Evolutionary conservation across 768 basidiomycete genomes (phyloP).

Genomic region (Tylopilus sp.): DNA sequence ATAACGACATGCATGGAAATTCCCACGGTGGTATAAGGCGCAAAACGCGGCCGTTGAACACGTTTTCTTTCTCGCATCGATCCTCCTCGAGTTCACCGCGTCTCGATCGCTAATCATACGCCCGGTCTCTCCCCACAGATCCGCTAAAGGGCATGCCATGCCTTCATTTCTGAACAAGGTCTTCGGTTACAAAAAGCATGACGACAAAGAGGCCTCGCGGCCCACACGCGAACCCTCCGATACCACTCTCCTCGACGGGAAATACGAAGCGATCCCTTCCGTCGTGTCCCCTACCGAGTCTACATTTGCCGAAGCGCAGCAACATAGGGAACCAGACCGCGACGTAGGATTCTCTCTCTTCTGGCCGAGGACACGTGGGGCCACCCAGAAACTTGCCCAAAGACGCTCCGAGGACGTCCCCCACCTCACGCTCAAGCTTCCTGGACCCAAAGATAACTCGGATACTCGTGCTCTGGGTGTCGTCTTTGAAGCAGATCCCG

Average conservation of each 20-base stretch:
- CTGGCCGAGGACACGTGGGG: slow-evolving; percentile 42
- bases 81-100: neutral
- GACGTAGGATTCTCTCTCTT: slow-evolving; percentile 49
- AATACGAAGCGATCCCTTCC: slow-evolving; percentile 68
- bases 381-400: slow-evolving; percentile 32
- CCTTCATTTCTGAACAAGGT: slow-evolving; percentile 76
- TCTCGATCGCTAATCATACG: slow-evolving; percentile 6
- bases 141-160: slow-evolving; percentile 31
- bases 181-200: slow-evolving; percentile 68
- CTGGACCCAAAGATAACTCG: slow-evolving; percentile 46
- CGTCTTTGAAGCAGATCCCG: slow-evolving; percentile 59
- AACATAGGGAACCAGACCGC: slow-evolving; percentile 38
- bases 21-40: slow-evolving; percentile 14
- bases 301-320: slow-evolving; percentile 15
- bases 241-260: slow-evolving; percentile 61
- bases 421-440: slow-evolving; percentile 61
- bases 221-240: slow-evolving; percentile 36
- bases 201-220: slow-evolving; percentile 40
- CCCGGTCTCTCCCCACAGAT: slow-evolving; percentile 11
- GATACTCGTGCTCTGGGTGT: slow-evolving; percentile 48
- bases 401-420: slow-evolving; percentile 39
- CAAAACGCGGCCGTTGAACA: neutral
- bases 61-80: slow-evolving; percentile 2
- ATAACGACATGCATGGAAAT: neutral
- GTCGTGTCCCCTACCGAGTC: slow-evolving; percentile 33